phyloP scores from a whole-genome alignment of 2,329 filamentous ascomycete genomes.

The Trichoderma koningiopsis region DNA sequence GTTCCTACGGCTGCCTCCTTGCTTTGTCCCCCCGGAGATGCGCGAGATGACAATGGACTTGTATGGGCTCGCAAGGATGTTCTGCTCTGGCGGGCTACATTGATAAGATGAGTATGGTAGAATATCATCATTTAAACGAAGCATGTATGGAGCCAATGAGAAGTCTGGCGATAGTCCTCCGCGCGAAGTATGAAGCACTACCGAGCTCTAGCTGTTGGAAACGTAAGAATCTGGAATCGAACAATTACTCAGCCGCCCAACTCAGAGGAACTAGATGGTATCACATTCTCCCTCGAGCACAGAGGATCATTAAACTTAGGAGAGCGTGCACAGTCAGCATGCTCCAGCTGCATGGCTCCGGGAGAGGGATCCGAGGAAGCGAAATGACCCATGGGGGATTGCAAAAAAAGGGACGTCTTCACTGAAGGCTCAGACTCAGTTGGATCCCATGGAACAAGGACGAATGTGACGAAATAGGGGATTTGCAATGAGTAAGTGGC shows the following conservation, averaged over 20 bases:
- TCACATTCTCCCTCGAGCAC: neutral
- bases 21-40: neutral
- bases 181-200: neutral
- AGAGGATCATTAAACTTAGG: neutral
- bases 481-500: neutral
- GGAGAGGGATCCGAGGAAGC: conserved; percentile 36
- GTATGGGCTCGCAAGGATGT: neutral
- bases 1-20: neutral
- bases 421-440: neutral
- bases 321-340: conserved; percentile 5
- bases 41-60: neutral
- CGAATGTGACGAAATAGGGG: conserved; percentile 2
- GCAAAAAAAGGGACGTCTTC: conserved; percentile 24
- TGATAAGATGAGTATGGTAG: neutral
- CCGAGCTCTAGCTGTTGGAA: neutral
- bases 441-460: neutral
- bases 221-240: neutral
- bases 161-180: neutral
- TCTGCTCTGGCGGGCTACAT: neutral
- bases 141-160: neutral
- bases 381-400: conserved; percentile 32
- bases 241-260: neutral
- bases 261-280: neutral
- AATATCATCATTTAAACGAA: neutral
- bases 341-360: conserved; percentile 30